Percentiles rank a stretch among this genome's conserved stretches.
phyloP scores from a whole-genome alignment of 1,284 basidiomycete species.

The Irpex sp. region DNA sequence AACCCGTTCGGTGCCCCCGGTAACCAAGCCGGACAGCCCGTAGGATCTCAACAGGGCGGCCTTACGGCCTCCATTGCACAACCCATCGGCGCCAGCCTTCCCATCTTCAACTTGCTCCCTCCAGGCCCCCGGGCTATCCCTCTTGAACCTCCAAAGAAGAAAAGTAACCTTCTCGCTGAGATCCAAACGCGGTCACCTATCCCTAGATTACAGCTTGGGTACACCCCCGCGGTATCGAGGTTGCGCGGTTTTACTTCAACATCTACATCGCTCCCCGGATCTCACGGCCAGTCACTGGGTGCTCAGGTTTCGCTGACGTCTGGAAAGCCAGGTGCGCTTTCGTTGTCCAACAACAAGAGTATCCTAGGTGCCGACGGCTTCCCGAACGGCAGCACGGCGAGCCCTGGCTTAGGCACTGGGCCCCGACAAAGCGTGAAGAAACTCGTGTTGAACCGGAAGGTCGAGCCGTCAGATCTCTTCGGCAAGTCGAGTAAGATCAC shows the following conservation, averaged over 20 bases:
- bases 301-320: constrained; percentile 54
- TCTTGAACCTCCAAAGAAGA: constrained; percentile 78
- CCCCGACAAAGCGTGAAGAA: constrained; percentile 92
- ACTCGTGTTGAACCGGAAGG: constrained; percentile 88
- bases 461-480: constrained; percentile 78
- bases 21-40: constrained; percentile 47
- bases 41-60: constrained; percentile 53
- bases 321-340: constrained; percentile 60
- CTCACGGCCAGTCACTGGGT: constrained; percentile 41
- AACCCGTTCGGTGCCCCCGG: constrained; percentile 40
- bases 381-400: constrained; percentile 63
- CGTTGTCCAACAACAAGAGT: constrained; percentile 54
- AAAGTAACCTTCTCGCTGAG: constrained; percentile 75
- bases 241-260: constrained; percentile 73
- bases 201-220: constrained; percentile 67
- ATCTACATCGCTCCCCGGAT: constrained; percentile 42
- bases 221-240: constrained; percentile 71
- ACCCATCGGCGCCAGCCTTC: constrained; percentile 89
- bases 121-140: constrained; percentile 70
- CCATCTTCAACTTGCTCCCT: constrained; percentile 80
- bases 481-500: constrained; percentile 68
- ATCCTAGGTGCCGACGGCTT: constrained; percentile 61
- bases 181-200: constrained; percentile 73
- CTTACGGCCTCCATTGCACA: constrained; percentile 90
- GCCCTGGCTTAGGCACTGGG: constrained; percentile 78